These are phyloP conservation scores for Stropharia rugosoannulata DNA, from an alignment of 768 basidiomycete genomes.

Conservation along the genomic window DNA sequence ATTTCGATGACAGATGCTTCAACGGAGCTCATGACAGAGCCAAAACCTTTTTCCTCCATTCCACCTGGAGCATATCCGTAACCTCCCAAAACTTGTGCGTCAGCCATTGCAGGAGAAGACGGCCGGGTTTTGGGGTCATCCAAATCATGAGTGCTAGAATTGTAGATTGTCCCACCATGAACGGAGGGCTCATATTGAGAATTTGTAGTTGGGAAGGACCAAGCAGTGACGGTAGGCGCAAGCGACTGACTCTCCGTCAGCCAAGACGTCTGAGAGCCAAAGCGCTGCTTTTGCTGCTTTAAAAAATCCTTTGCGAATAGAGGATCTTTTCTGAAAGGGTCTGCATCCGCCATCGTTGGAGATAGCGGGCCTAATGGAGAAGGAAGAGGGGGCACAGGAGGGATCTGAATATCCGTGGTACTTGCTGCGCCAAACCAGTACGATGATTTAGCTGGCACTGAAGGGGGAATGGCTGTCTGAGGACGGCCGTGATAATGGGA, in stretches of 20 bases:
- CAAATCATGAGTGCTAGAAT: slow-evolving; percentile 40
- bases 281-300: slow-evolving; percentile 42
- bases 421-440: slow-evolving; percentile 59
- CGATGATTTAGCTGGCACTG: slow-evolving; percentile 54
- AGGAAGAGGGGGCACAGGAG: slow-evolving; percentile 72
- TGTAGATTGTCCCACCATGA: slow-evolving; percentile 18
- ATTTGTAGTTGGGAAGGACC: slow-evolving; percentile 64
- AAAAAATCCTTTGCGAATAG: slow-evolving; percentile 33
- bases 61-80: slow-evolving; percentile 57
- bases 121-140: slow-evolving; percentile 45
- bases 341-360: slow-evolving; percentile 47
- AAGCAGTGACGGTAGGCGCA: slow-evolving; percentile 57
- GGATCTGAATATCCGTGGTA: slow-evolving; percentile 44
- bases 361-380: slow-evolving; percentile 54
- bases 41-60: slow-evolving; percentile 52
- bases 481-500: slow-evolving; percentile 38
- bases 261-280: slow-evolving; percentile 75
- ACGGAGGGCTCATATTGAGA: not conserved
- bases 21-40: slow-evolving; percentile 42
- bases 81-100: slow-evolving; percentile 64
- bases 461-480: slow-evolving; percentile 37
- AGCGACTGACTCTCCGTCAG: slow-evolving; percentile 62
- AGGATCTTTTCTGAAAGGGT: slow-evolving; percentile 64
- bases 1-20: slow-evolving; percentile 48
- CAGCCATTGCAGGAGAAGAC: slow-evolving; percentile 51